Evolutionary conservation across 2,329 filamentous ascomycete species (phyloP).

Genomic region (Alternaria atra): DNA sequence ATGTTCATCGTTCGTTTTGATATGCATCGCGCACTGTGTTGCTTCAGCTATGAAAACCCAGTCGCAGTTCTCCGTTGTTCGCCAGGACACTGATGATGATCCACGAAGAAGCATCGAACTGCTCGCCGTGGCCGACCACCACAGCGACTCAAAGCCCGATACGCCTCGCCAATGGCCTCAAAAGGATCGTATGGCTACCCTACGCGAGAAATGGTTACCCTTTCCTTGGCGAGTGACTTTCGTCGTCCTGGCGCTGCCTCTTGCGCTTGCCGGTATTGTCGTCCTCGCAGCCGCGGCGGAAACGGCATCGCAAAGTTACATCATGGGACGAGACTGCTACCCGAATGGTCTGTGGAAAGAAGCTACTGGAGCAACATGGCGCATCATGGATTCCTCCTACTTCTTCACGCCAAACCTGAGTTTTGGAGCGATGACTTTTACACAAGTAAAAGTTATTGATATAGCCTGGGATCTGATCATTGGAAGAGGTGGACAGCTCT

Average conservation of each 20-base stretch:
- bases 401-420: slow-evolving; percentile 46
- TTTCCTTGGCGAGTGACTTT: slow-evolving; percentile 37
- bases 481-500: slow-evolving; percentile 47
- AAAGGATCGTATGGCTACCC: background rate
- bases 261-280: slow-evolving; percentile 37
- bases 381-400: slow-evolving; percentile 47
- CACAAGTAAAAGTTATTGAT: slow-evolving; percentile 50
- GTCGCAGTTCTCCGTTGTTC: slow-evolving; percentile 13
- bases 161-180: background rate
- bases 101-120: slow-evolving; percentile 15
- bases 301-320: slow-evolving; percentile 37
- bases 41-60: background rate
- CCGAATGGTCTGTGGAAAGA: slow-evolving; percentile 46
- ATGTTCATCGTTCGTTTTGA: background rate
- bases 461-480: slow-evolving; percentile 51
- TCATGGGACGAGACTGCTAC: slow-evolving; percentile 40
- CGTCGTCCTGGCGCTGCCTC: slow-evolving; percentile 28
- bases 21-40: background rate
- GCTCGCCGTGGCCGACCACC: slow-evolving; percentile 8
- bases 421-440: slow-evolving; percentile 47
- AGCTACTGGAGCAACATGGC: slow-evolving; percentile 38
- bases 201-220: slow-evolving; percentile 16
- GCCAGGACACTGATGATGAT: slow-evolving; percentile 13
- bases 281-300: slow-evolving; percentile 41
- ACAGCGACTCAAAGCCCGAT: slow-evolving; percentile 4